These are phyloP conservation scores for Neofusicoccum cordaticola DNA, from an alignment of 2,329 filamentous ascomycete species.

Conservation along the genomic window DNA sequence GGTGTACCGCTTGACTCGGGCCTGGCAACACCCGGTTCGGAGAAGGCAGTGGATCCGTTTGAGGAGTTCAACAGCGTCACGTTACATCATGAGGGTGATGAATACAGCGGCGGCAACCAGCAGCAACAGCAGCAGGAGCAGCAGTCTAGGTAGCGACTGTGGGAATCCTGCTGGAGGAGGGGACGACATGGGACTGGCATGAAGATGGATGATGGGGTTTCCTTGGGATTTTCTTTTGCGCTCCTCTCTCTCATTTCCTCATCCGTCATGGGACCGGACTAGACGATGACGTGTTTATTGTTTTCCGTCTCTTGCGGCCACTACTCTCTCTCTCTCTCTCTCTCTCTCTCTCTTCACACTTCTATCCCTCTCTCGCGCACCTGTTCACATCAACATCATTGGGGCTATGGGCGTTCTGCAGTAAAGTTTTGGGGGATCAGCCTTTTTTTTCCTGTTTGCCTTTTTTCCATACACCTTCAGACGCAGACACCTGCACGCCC, in stretches of 20 bases:
- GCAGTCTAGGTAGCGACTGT: conserved; percentile 1
- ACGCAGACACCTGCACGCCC: background rate
- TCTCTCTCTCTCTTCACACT: background rate
- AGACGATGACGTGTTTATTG: background rate
- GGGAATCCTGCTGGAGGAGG: background rate
- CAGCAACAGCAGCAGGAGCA: conserved; percentile 4
- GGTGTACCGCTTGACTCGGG: conserved; percentile 85
- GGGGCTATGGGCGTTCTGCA: conserved; percentile 1
- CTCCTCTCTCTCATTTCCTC: background rate
- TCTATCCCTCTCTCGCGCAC: background rate
- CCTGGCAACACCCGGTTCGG: conserved; percentile 77
- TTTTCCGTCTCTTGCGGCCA: background rate
- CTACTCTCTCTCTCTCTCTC: background rate
- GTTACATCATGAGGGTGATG: conserved; percentile 91
- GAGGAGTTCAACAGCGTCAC: conserved; percentile 99
- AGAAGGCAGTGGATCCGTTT: conserved; percentile 77
- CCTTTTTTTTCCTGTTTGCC: background rate
- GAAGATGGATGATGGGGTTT: conserved; percentile 18
- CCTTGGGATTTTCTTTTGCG: background rate
- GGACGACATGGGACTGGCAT: conserved; percentile 16
- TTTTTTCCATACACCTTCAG: background rate
- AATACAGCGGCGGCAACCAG: conserved; percentile 32
- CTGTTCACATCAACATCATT: background rate
- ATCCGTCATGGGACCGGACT: background rate
- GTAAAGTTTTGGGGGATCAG: background rate